Percentiles rank a stretch among this genome's conserved stretches.
These are phyloP conservation scores for Cenchrus purpureus DNA, from an alignment of 176 grass and related monocot genomes.

Conservation along the genomic window DNA sequence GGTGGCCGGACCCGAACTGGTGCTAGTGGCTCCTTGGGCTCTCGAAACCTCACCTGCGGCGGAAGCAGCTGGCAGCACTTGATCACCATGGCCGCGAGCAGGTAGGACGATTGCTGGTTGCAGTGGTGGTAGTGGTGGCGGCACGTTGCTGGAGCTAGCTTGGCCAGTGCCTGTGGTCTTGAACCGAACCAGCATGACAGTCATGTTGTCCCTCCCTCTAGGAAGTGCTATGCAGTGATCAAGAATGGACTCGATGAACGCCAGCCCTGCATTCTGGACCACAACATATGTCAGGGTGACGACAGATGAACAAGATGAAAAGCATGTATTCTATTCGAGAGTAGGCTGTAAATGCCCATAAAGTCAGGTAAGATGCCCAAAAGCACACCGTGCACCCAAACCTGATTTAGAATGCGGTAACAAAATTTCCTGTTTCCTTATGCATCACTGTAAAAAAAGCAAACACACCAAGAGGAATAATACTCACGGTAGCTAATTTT, in stretches of 20 bases:
- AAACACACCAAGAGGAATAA: background rate
- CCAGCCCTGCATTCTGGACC: constrained; percentile 4
- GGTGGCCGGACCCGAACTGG: too few species aligned
- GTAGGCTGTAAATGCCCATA: background rate
- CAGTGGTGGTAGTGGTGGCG: background rate
- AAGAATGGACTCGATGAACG: constrained; percentile 32
- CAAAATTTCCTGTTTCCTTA: background rate
- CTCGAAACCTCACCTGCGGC: too few species aligned
- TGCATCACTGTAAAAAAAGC: background rate
- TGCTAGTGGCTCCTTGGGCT: too few species aligned
- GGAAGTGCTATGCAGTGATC: background rate
- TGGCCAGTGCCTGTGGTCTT: background rate
- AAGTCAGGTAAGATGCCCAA: background rate
- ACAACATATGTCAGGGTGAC: constrained; percentile 33
- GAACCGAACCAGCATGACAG: constrained; percentile 50
- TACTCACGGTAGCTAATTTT: constrained; percentile 28
- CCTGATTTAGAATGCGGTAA: background rate
- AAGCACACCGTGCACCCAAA: background rate
- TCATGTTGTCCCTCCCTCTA: constrained; percentile 45
- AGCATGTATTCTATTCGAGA: background rate
- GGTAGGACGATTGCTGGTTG: background rate
- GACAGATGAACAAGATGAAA: background rate
- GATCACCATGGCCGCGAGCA: background rate
- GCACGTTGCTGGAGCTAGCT: too few species aligned
- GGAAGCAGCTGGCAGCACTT: background rate